Evolutionary conservation across 371 early-diverging fungal species (phyloP), one percentile per base, ranked within the genome.

Genomic region (Mortierella sp.): DNA sequence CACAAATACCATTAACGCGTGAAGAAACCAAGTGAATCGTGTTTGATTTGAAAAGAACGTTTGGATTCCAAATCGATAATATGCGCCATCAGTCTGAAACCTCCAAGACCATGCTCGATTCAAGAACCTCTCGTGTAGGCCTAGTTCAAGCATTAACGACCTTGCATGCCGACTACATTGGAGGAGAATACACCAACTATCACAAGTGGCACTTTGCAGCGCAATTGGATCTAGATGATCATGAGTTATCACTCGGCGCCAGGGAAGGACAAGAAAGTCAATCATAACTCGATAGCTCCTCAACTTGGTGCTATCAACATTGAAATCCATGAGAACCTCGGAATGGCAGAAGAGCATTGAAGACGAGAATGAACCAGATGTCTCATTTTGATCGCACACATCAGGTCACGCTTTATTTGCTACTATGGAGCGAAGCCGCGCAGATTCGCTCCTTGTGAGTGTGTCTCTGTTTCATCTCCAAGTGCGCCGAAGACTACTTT

Each of bases 351-450:
- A 53, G 92, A 91, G 61, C 87, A 88, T 72, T 96, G 96, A 85
- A 87, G 33, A 67, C 86, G 36, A 86, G 85, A 28, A 96, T 96
- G 96, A 86, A 89, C 67, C 70, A 85, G n/a, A 85, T 96, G 84
- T 88, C 93, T 33, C 93, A 94, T 73, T 88, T 88, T 70, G 88
- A 89, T 22, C 91, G 92, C 41, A 85, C 92, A 9, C 88, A 92
- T 3, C 94, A 96, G 70, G 77, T 97, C 1, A 94, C 94, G 0
- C 87, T 96, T 36, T 96, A 92, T 82, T 85, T 95, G 55, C 78
- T 94, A 36, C 81, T 97, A 43, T 97, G 97, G 97, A 96, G 96
- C 16, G 97, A 97, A 78, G 94, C 94, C 8, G 88, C 94, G 0
- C 91, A 92, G 36, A 77, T 96, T 45, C 91, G 97, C 32, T 95